phyloP scores from a whole-genome alignment of 2,329 filamentous ascomycete genomes.

The Colletotrichum sojae region DNA sequence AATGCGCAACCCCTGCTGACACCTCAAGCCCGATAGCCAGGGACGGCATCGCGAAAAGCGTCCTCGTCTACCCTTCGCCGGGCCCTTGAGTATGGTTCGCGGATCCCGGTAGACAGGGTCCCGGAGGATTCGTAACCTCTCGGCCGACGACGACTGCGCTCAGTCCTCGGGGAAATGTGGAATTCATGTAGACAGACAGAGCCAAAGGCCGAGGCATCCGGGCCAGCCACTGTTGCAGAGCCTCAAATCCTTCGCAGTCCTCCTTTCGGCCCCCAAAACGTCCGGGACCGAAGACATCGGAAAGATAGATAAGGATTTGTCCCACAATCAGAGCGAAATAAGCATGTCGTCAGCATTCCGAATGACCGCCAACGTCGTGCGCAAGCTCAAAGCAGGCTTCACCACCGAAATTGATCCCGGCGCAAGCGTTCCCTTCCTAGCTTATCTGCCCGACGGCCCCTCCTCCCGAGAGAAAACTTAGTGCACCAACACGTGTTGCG shows the following conservation, averaged over 20 bases:
- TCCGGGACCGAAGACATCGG: constrained; percentile 4
- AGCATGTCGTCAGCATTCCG: constrained; percentile 20
- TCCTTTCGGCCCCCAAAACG: constrained; percentile 12
- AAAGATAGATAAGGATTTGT: constrained; percentile 19
- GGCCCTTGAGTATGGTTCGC: constrained; percentile 18
- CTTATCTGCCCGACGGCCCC: constrained; percentile 21
- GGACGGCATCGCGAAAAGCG: constrained; percentile 27
- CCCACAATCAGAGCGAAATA: constrained; percentile 25
- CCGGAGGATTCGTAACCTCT: constrained; percentile 9
- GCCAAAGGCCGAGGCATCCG: constrained; percentile 17
- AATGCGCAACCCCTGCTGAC: constrained; percentile 10
- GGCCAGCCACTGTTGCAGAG: constrained; percentile 13
- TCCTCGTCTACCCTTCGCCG: constrained; percentile 24
- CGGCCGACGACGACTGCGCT: constrained; percentile 8
- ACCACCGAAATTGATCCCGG: constrained; percentile 28
- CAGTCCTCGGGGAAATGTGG: constrained; percentile 21
- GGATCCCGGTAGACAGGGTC: constrained; percentile 21
- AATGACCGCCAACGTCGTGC: constrained; percentile 4
- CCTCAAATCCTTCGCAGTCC: constrained; percentile 1
- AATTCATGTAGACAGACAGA: constrained; percentile 22
- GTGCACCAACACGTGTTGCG: constrained; percentile 21
- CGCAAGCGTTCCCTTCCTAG: constrained; percentile 17
- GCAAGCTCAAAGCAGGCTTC: constrained; percentile 20
- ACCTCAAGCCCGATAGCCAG: constrained; percentile 16
- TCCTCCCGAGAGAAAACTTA: constrained; percentile 9